Percentiles rank a stretch among this genome's conserved stretches.
Evolutionary conservation across 257 asterid species (phyloP).

Genomic region (Buddleja alternifolia): DNA sequence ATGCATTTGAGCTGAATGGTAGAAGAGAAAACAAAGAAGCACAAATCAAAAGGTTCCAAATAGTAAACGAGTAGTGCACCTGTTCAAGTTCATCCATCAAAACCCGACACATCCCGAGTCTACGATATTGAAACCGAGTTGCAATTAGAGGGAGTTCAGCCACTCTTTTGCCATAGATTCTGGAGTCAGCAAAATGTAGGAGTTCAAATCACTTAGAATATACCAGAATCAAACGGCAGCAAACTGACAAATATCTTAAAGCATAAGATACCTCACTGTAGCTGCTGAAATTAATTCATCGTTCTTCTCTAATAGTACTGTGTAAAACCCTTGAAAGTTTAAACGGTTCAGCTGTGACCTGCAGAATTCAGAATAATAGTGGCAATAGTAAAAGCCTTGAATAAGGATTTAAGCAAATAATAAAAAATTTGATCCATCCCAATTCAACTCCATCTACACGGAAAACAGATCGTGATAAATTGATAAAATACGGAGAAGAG

Average conservation of each 20-base stretch:
- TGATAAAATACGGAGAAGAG: neutral
- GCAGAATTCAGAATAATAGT: constrained; percentile 28
- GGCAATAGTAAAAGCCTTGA: no score
- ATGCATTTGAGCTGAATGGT: no score
- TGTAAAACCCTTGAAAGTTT: constrained; percentile 84
- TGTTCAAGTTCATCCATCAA: constrained; percentile 89
- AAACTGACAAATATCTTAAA: constrained; percentile 17
- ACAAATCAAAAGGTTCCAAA: no score
- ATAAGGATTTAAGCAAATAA: neutral
- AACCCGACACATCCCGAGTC: constrained; percentile 91
- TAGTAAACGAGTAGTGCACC: constrained; percentile 39
- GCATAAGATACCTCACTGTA: constrained; percentile 62
- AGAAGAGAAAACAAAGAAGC: no score
- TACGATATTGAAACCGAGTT: constrained; percentile 81
- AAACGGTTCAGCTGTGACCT: constrained; percentile 86
- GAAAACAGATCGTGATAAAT: no score
- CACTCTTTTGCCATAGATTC: constrained; percentile 80
- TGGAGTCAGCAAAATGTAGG: constrained; percentile 32
- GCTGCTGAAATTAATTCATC: constrained; percentile 79
- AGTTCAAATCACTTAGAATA: constrained; percentile 11
- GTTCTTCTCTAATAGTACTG: constrained; percentile 70
- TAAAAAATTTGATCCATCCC: no score
- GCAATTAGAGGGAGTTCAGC: constrained; percentile 94
- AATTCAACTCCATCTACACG: no score
- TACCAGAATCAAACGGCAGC: constrained; percentile 16